These are phyloP conservation scores for Talaromyces funiculosus DNA, from an alignment of 2,329 filamentous ascomycete species.

Conservation along the genomic window DNA sequence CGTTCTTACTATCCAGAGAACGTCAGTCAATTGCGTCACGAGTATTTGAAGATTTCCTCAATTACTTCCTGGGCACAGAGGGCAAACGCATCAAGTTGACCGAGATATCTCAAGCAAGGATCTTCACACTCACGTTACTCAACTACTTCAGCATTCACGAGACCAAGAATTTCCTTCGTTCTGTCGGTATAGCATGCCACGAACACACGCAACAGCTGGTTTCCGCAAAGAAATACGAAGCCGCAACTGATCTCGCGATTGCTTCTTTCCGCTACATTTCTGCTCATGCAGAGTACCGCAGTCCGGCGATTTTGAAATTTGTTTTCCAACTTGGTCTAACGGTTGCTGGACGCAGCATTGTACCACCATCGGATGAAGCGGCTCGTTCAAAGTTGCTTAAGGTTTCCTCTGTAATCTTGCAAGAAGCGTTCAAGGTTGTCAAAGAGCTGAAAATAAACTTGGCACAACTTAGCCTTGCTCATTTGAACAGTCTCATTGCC, in stretches of 20 bases:
- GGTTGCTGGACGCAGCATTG: constrained; percentile 33
- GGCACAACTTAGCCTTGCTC: constrained; percentile 34
- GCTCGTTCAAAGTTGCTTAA: constrained; percentile 37
- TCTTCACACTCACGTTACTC: constrained; percentile 29
- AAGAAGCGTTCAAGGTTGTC: constrained; percentile 37
- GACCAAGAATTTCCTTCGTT: constrained; percentile 31
- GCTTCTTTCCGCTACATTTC: constrained; percentile 31
- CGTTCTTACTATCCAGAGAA: constrained; percentile 24
- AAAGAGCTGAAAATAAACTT: constrained; percentile 39
- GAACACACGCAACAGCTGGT: constrained; percentile 25
- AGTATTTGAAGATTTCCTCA: constrained; percentile 27
- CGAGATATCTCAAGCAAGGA: constrained; percentile 24
- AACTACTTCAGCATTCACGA: constrained; percentile 31
- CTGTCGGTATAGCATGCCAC: constrained; percentile 33
- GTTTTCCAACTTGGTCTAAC: constrained; percentile 30
- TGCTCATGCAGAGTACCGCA: constrained; percentile 27
- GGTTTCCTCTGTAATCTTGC: constrained; percentile 37
- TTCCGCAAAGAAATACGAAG: constrained; percentile 24
- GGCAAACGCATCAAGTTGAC: constrained; percentile 26
- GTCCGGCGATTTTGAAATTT: constrained; percentile 28
- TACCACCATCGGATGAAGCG: constrained; percentile 28
- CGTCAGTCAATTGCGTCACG: constrained; percentile 21
- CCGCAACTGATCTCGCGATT: constrained; percentile 29
- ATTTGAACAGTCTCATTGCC: constrained; percentile 40
- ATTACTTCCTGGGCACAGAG: constrained; percentile 30